A percentile compares a stretch with the other conserved stretches of the same genome.
Conservation (phyloP, 495 filamentous ascomycete genomes). For the Beverwykella pulmonaria region DNA sequence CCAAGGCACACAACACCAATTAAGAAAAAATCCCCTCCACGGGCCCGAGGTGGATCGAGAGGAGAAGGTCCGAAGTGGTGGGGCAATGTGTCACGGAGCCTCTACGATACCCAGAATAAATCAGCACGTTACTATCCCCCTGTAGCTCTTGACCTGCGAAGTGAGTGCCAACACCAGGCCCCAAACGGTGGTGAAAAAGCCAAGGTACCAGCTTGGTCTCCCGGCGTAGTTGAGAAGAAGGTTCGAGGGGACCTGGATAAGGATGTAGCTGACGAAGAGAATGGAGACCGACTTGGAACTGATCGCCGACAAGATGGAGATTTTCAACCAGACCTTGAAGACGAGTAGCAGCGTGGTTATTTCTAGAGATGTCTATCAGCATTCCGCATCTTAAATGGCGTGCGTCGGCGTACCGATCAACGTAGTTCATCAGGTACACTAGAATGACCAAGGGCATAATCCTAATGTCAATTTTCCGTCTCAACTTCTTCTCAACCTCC, state of each 20-base stretch:
- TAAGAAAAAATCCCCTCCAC: no score
- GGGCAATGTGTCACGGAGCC: conserved; percentile 33
- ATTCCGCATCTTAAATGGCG: neutral
- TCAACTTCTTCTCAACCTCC: conserved; percentile 53
- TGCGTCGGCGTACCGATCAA: conserved; percentile 46
- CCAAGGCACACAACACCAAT: no score
- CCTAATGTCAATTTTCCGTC: conserved; percentile 54
- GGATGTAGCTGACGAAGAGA: conserved; percentile 26
- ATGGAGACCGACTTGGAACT: conserved; percentile 25
- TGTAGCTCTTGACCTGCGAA: conserved; percentile 15
- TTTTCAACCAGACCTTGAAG: conserved; percentile 33
- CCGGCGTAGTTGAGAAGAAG: conserved; percentile 22
- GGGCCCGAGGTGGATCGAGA: no score
- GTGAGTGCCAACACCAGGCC: conserved; percentile 13
- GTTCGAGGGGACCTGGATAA: conserved; percentile 25
- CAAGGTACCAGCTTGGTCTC: conserved; percentile 13
- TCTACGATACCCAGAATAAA: conserved; percentile 25
- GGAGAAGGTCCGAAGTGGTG: no score
- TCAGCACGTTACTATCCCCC: conserved; percentile 16
- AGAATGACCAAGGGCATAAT: conserved; percentile 61
- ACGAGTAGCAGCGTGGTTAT: conserved; percentile 56
- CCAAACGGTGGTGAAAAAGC: conserved; percentile 14
- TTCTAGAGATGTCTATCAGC: conserved; percentile 36
- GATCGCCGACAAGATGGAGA: conserved; percentile 16
- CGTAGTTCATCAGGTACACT: conserved; percentile 62